Percentiles rank a stretch among this genome's conserved stretches.
phyloP scores from a whole-genome alignment of 192 early-diverging fungal species.

The Rhizophagus sp. region DNA sequence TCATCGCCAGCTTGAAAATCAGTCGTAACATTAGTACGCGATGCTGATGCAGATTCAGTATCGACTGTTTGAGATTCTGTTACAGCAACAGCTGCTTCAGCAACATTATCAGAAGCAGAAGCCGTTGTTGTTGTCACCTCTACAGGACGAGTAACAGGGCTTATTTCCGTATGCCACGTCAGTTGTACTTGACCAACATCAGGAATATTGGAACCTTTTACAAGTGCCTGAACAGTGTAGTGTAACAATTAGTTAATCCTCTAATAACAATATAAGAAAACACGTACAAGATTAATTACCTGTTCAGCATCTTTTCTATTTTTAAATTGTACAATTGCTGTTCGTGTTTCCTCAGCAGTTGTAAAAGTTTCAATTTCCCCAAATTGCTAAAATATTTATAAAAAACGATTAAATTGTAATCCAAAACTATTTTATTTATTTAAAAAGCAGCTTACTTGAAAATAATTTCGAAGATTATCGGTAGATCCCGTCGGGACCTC shows the following conservation, averaged over 20 bases:
- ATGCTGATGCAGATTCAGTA: constrained; percentile 6
- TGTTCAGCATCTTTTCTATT: constrained; percentile 59
- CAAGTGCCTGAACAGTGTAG: constrained; percentile 27
- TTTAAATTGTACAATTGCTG: constrained; percentile 55
- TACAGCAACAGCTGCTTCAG: constrained; percentile 5
- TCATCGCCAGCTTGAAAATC: constrained; percentile 31
- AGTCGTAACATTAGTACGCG: background rate
- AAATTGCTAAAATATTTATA: constrained; percentile 39
- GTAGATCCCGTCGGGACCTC: constrained; percentile 48
- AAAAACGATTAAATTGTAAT: background rate
- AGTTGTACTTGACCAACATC: constrained; percentile 29
- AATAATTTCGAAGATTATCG: constrained; percentile 55
- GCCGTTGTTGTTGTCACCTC: constrained; percentile 23
- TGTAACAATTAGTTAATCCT: background rate
- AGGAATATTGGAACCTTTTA: constrained; percentile 33
- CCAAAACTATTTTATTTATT: background rate
- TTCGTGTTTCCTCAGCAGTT: constrained; percentile 41
- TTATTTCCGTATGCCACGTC: constrained; percentile 36
- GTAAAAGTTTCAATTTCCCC: constrained; percentile 51
- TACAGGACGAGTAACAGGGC: constrained; percentile 11
- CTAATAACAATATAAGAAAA: too few relatives aligned
- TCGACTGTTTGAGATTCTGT: background rate
- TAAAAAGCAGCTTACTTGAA: constrained; percentile 55
- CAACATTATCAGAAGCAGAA: background rate
- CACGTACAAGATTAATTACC: constrained; percentile 37